Percentiles rank a stretch among this genome's conserved stretches.
phyloP scores from a whole-genome alignment of 2,329 filamentous ascomycete species.

The Colletotrichum filicis region DNA sequence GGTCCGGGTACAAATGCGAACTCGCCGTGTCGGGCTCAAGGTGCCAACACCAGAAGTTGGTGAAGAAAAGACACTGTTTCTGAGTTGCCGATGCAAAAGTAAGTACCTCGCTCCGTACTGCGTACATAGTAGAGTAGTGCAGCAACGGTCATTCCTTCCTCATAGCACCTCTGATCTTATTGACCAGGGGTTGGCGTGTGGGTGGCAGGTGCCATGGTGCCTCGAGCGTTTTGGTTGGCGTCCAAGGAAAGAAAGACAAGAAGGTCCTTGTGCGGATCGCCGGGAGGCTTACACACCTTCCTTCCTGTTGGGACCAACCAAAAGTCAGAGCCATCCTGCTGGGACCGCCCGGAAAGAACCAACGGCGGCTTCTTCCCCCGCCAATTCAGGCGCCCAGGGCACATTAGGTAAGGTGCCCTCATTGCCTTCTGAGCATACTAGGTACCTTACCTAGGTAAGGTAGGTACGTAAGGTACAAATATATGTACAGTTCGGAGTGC shows the following conservation, averaged over 20 bases:
- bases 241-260: neutral
- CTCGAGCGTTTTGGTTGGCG: neutral
- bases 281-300: conserved; percentile 20
- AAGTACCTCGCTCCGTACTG: too few species aligned
- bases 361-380: neutral
- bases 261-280: conserved; percentile 21
- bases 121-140: too few species aligned
- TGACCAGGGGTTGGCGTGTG: neutral
- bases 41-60: neutral
- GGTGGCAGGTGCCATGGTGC: too few species aligned
- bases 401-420: neutral
- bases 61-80: neutral
- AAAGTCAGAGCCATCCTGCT: conserved; percentile 4
- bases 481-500: too few species aligned
- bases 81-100: neutral
- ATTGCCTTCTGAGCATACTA: neutral
- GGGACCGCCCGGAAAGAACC: neutral
- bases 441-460: too few species aligned
- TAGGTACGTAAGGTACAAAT: too few species aligned
- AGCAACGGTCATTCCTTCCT: neutral
- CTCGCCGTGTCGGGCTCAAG: neutral
- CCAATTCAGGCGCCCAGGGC: neutral
- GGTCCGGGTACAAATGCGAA: neutral
- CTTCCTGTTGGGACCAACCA: conserved; percentile 18
- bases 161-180: neutral